phyloP scores from a whole-genome alignment of 2,329 filamentous ascomycete genomes.

The Stagonosporopsis vannaccii region DNA sequence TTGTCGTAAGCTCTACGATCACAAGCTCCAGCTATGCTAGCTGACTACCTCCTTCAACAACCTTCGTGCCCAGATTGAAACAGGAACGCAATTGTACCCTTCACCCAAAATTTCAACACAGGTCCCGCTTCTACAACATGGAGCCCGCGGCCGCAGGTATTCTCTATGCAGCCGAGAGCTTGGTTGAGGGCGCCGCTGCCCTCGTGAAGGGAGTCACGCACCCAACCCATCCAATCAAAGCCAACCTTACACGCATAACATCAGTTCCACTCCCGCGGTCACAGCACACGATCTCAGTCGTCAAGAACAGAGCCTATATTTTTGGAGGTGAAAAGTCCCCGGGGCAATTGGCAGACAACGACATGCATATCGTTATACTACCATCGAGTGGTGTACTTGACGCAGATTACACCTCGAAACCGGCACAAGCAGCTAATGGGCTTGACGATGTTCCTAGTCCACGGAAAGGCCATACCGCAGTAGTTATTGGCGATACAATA shows the following conservation, averaged over 20 bases:
- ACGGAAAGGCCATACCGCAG: conserved; percentile 53
- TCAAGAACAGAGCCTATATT: conserved; percentile 63
- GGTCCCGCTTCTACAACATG: conserved; percentile 24
- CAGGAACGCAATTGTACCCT: background rate
- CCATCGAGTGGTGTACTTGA: conserved; percentile 54
- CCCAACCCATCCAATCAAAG: conserved; percentile 61
- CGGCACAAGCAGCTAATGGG: conserved; percentile 38
- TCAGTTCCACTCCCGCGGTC: conserved; percentile 56
- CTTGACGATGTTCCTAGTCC: conserved; percentile 47
- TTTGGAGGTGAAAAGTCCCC: conserved; percentile 58
- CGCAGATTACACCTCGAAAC: conserved; percentile 51
- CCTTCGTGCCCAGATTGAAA: background rate
- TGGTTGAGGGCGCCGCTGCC: conserved; percentile 52
- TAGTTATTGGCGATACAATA: conserved; percentile 54
- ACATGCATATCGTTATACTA: conserved; percentile 61
- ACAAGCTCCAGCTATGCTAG: conserved; percentile 1
- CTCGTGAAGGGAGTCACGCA: conserved; percentile 57
- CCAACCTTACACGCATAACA: conserved; percentile 58
- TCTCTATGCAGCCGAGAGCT: conserved; percentile 47
- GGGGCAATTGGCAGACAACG: conserved; percentile 56
- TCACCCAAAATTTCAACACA: background rate
- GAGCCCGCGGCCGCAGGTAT: conserved; percentile 50
- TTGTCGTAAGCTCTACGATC: conserved; percentile 8
- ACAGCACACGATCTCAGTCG: conserved; percentile 61
- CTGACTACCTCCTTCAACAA: background rate